Percentiles rank a stretch among this genome's conserved stretches.
phyloP scores from a whole-genome alignment of 2,329 filamentous ascomycete genomes.

The Aspergillus nomiae region DNA sequence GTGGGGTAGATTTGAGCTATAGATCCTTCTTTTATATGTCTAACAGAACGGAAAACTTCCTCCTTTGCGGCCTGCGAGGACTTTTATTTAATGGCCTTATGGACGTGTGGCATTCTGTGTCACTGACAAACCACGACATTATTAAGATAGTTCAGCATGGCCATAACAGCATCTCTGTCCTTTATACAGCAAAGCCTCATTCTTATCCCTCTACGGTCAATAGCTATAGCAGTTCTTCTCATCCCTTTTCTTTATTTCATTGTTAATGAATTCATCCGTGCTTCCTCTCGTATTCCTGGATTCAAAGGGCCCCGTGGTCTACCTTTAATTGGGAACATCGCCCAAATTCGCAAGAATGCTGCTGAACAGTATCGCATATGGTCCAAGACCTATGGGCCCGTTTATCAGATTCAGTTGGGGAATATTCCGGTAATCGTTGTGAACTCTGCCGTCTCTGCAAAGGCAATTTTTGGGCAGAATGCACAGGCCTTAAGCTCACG shows the following conservation, averaged over 20 bases:
- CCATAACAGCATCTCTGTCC: slow-evolving; percentile 26
- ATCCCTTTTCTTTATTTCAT: slow-evolving; percentile 50
- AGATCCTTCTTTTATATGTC: not conserved
- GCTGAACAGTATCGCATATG: slow-evolving; percentile 60
- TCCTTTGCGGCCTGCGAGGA: slow-evolving; percentile 7
- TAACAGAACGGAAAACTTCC: slow-evolving; percentile 27
- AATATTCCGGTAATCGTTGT: slow-evolving; percentile 60
- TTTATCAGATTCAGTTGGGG: slow-evolving; percentile 61
- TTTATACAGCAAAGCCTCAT: slow-evolving; percentile 22
- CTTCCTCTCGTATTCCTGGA: slow-evolving; percentile 47
- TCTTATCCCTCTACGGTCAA: slow-evolving; percentile 23
- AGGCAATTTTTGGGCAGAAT: slow-evolving; percentile 55
- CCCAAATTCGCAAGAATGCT: slow-evolving; percentile 57
- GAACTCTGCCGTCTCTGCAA: slow-evolving; percentile 56
- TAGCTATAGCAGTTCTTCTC: slow-evolving; percentile 22
- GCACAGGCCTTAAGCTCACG: slow-evolving; percentile 57
- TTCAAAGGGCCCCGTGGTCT: slow-evolving; percentile 54
- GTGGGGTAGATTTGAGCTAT: slow-evolving; percentile 11
- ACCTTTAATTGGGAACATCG: slow-evolving; percentile 59
- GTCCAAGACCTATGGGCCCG: slow-evolving; percentile 52
- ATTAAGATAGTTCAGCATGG: slow-evolving; percentile 23
- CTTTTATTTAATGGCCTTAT: not conserved
- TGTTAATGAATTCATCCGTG: slow-evolving; percentile 53
- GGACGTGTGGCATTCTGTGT: not conserved
- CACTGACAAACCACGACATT: not conserved